Conservation (phyloP, 1,139 yeast genomes). For the Debaryomyces sp. region DNA sequence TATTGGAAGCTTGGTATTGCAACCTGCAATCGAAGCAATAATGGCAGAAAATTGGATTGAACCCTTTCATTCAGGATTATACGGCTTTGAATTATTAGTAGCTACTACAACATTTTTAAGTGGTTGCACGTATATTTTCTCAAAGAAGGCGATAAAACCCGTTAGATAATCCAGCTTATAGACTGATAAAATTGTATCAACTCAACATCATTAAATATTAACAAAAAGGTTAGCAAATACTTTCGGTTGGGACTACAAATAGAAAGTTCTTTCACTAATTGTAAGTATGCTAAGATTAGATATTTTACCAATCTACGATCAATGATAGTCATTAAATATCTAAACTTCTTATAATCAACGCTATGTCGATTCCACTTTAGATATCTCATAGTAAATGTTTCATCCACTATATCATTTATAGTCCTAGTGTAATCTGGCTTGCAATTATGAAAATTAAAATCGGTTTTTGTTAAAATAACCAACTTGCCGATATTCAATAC, state of each 20-base stretch:
- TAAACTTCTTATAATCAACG: conserved; percentile 5
- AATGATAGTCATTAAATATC: neutral
- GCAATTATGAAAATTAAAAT: neutral
- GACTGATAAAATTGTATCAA: conserved; percentile 10
- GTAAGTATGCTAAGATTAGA: conserved; percentile 3
- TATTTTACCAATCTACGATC: neutral
- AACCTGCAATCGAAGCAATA: conserved; percentile 56
- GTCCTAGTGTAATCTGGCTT: conserved; percentile 3
- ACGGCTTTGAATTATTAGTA: conserved; percentile 45
- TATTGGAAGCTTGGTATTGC: conserved; percentile 71
- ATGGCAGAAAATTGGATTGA: conserved; percentile 13
- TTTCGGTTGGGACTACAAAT: conserved; percentile 4
- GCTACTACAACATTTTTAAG: conserved; percentile 78
- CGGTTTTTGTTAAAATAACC: conserved; percentile 2
- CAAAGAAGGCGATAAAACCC: conserved; percentile 65
- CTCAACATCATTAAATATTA: conserved; percentile 10
- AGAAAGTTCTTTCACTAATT: conserved; percentile 2
- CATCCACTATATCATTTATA: neutral
- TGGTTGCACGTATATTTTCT: conserved; percentile 75
- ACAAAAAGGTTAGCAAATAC: conserved; percentile 10
- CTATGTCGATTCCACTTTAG: conserved; percentile 6
- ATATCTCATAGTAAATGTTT: conserved; percentile 1
- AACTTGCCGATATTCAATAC: conserved; percentile 9
- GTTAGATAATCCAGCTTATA: conserved; percentile 17
- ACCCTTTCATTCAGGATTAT: conserved; percentile 16